Evolutionary conservation across 148 eudicot genomes (phyloP), one percentile per base, ranked within the genome.

Genomic region (Hydrangea macrophylla): DNA sequence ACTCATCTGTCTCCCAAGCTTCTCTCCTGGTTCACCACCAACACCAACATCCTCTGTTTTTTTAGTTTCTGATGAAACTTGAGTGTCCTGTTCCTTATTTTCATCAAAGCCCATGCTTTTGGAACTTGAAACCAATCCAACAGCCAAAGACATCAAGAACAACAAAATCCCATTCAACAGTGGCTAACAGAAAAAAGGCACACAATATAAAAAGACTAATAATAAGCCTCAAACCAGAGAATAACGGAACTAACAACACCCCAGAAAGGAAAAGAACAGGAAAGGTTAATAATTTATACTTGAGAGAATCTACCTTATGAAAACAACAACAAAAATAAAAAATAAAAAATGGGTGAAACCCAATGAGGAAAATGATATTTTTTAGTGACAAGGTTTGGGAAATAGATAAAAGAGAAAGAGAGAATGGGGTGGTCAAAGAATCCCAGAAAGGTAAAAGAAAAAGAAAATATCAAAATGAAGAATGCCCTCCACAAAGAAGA

Each of bases 81-180:
- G 76, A 71, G 65, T 71, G 23, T 69, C 77, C 60, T 60, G 72
- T 26, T 62, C 73, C 60, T 84, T 79, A 7, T 80, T 78, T 9
- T 78, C 87, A 55, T 80, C 87, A 70, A 88, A 81, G 40, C 89
- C 91, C 93, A 84, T 90, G 67, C 5, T 65, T 76, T 75, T 73
- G 60, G 79, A 73, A 75, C 75, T 81, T 9, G 78, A 64, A 68
- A 64, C 79, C 45, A 55, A 65, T 51, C 72, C 74, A 72, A 80
- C 75, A 39, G 70, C 76, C 75, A 77, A 80, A 66, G 76, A 77
- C 77, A 81, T 79, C 61, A 77, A 79, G 2, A 62, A 25, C 32
- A 39, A 36, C 42, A 39, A 9, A 18, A 64, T 37, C 64, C 50
- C 73, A 82, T 71, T 58, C 70, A 74, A 36, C 8, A 53, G 39